Conservation (phyloP, 192 early-diverging fungal species). For the Coemansia sp. region DNA sequence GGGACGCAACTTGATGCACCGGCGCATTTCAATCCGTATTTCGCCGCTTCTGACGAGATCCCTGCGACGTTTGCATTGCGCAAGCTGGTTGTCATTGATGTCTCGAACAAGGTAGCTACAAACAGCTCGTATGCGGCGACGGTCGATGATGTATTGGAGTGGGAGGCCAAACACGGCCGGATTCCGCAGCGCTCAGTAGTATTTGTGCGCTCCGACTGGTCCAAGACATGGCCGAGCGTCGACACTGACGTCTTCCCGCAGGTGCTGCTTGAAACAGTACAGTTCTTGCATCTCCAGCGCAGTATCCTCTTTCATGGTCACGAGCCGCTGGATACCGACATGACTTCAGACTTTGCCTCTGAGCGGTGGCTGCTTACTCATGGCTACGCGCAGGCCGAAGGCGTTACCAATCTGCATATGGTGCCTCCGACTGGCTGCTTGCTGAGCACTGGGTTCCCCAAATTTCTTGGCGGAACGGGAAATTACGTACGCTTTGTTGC, state of each 20-base stretch:
- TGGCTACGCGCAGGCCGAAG: constrained; percentile 56
- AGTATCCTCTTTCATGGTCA: constrained; percentile 56
- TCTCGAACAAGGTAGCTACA: constrained; percentile 31
- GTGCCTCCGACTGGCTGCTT: constrained; percentile 54
- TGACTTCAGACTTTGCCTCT: constrained; percentile 48
- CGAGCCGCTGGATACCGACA: constrained; percentile 57
- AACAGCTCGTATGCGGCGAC: constrained; percentile 46
- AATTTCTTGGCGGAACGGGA: constrained; percentile 53
- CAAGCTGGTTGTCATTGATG: constrained; percentile 56
- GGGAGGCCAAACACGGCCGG: constrained; percentile 42
- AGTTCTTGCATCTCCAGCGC: constrained; percentile 52
- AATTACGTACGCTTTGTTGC: constrained; percentile 57
- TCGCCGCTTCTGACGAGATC: constrained; percentile 51
- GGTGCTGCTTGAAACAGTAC: constrained; percentile 44
- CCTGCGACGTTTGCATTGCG: constrained; percentile 54
- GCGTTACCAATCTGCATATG: constrained; percentile 53
- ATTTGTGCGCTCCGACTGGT: constrained; percentile 59
- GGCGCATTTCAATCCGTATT: constrained; percentile 53
- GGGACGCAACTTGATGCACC: constrained; percentile 58
- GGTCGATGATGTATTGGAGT: constrained; percentile 38
- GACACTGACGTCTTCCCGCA: constrained; percentile 55
- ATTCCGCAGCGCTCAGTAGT: constrained; percentile 49
- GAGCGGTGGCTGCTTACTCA: constrained; percentile 50
- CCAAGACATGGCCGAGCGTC: constrained; percentile 51
- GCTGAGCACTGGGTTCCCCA: constrained; percentile 55